Evolutionary conservation across 768 basidiomycete species (phyloP), one percentile per base, ranked within the genome.

Genomic region (Trametes coccinea): DNA sequence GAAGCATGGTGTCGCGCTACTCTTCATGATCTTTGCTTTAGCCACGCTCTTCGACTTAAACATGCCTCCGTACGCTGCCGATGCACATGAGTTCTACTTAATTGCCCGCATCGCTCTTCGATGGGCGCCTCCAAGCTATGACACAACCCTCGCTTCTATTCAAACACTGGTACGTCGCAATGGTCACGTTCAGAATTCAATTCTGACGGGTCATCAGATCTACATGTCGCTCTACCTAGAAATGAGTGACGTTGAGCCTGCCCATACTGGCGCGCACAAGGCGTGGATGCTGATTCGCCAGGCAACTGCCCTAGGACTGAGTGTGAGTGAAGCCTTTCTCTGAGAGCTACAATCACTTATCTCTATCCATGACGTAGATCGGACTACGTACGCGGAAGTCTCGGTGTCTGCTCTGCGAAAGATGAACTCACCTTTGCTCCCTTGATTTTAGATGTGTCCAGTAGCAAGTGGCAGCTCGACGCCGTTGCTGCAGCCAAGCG

Each of bases 11-110:
- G 74, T 90, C 9, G 78, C 88, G 0, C 77, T 91, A 31, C 77
- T 92, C 14, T 88, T 86, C 68, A 80, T 81, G 49, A 71, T 90
- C 6, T 84, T 93, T 63, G 82, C 88, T 5, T 77, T 92, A 22
- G 89, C 82, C 0, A 74, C 80, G 0, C 76, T 89, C 16, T 85
- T 89, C 65, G 86, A 89, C 67, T 76, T 79, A 4, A 67, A 73
- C 55, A 71, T 74, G 16, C 79, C 79, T 1, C 75, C 84, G 33
- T 82, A 81, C 64, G 77, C 81, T 9, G 69, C 79, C 16, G 81
- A 85, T 55, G 82, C 88, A 3, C 77, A 84, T 34, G 85, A 87
- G 52, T 91, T 84, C 68, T 85, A 84, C 66, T 73, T 84, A 50
- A 72, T 91, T 5, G 78, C 88, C 2, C 80, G 83, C 1, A 79